These are phyloP conservation scores for Diplodia seriata DNA, from an alignment of 2,329 filamentous ascomycete genomes.

Conservation along the genomic window DNA sequence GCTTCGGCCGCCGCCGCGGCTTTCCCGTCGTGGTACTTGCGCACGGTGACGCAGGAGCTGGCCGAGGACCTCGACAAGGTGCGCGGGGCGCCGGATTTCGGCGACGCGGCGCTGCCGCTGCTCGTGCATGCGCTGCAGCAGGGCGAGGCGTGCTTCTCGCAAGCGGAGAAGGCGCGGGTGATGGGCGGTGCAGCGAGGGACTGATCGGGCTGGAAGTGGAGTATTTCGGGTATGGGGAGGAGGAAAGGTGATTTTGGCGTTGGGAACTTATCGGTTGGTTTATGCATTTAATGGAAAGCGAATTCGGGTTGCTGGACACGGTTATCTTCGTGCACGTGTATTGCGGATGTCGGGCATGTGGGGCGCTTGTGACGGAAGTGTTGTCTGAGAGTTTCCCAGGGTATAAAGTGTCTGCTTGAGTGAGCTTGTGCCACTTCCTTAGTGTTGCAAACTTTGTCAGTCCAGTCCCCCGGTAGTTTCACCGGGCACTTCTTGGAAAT, in stretches of 20 bases:
- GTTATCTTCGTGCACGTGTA: background rate
- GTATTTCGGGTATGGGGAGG: background rate
- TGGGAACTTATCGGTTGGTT: too few relatives aligned
- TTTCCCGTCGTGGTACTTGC: conserved; percentile 73
- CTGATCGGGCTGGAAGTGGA: background rate
- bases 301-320: background rate
- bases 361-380: background rate
- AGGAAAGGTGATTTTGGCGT: background rate
- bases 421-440: too few relatives aligned
- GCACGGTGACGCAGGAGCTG: conserved; percentile 72
- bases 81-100: conserved; percentile 73
- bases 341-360: background rate
- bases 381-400: background rate
- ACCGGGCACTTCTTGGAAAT: too few relatives aligned
- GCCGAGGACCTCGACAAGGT: conserved; percentile 76
- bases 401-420: background rate
- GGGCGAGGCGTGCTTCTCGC: conserved; percentile 67
- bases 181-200: conserved; percentile 36
- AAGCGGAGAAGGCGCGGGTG: conserved; percentile 58
- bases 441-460: background rate
- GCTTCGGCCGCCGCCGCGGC: conserved; percentile 19
- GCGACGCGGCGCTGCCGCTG: conserved; percentile 66
- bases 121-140: conserved; percentile 73
- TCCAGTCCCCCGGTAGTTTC: background rate
- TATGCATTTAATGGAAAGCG: background rate